These are phyloP conservation scores for Mycena pura DNA, from an alignment of 768 basidiomycete genomes.

Conservation along the genomic window DNA sequence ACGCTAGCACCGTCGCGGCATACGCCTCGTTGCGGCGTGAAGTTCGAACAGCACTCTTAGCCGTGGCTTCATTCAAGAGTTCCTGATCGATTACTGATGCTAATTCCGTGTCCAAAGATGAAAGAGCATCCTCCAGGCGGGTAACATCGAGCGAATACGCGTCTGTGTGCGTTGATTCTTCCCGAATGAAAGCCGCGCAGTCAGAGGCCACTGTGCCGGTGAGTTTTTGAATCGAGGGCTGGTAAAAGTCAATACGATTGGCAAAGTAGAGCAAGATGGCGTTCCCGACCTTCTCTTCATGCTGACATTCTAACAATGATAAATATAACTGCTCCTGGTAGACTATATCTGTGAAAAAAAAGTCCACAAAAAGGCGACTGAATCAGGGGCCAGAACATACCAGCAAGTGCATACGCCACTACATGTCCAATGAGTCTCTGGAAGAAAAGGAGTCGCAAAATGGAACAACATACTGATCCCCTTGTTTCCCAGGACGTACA, in stretches of 20 bases:
- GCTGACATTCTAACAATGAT: constrained; percentile 75
- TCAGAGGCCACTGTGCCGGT: constrained; percentile 69
- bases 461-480: constrained; percentile 57
- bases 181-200: constrained; percentile 62
- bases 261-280: neutral
- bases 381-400: constrained; percentile 44
- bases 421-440: constrained; percentile 17
- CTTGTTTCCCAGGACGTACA: constrained; percentile 81
- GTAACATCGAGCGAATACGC: constrained; percentile 58
- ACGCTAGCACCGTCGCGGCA: constrained; percentile 50
- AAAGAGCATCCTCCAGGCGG: constrained; percentile 54
- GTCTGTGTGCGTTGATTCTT: constrained; percentile 70
- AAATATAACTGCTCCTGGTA: constrained; percentile 65
- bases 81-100: constrained; percentile 48
- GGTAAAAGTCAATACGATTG: neutral
- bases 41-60: constrained; percentile 50
- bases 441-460: constrained; percentile 1
- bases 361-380: neutral
- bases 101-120: constrained; percentile 59
- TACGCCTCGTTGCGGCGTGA: constrained; percentile 55
- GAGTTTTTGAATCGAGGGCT: constrained; percentile 83
- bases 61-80: constrained; percentile 51
- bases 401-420: constrained; percentile 75
- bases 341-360: constrained; percentile 53
- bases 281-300: constrained; percentile 77